phyloP scores from a whole-genome alignment of 2,329 filamentous ascomycete species.

The Penicillium frequentans region DNA sequence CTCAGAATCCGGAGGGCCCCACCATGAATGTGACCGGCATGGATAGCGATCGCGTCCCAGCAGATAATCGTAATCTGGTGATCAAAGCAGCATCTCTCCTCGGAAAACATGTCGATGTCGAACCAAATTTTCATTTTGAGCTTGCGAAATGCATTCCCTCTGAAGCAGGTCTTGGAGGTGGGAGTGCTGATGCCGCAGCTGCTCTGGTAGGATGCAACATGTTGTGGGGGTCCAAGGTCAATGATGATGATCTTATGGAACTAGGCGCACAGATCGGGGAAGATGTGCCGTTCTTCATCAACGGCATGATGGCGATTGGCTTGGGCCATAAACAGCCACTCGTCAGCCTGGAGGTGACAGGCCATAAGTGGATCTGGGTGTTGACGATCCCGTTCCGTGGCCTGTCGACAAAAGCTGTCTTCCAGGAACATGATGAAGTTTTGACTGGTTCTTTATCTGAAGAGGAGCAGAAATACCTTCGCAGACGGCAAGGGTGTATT shows the following conservation, averaged over 20 bases:
- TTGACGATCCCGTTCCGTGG: constrained; percentile 1
- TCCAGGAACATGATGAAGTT: background rate
- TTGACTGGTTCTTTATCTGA: background rate
- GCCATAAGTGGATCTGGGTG: constrained; percentile 4
- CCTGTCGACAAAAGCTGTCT: constrained; percentile 6
- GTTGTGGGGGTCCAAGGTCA: background rate
- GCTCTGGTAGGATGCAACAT: constrained; percentile 7
- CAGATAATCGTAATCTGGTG: constrained; percentile 1
- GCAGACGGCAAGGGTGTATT: background rate
- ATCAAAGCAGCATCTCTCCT: constrained; percentile 4
- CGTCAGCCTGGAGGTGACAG: background rate
- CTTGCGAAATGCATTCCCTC: constrained; percentile 5
- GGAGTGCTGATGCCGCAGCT: constrained; percentile 9
- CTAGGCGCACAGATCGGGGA: constrained; percentile 5
- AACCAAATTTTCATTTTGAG: constrained; percentile 5
- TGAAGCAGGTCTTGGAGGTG: constrained; percentile 8
- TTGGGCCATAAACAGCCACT: constrained; percentile 6
- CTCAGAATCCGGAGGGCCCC: background rate
- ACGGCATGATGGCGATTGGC: constrained; percentile 4
- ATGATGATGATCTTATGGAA: background rate
- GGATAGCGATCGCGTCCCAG: constrained; percentile 6
- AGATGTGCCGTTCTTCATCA: constrained; percentile 9
- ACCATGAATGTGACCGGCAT: constrained; percentile 4
- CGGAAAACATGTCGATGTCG: background rate
- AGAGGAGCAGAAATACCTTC: background rate